Percentiles rank a stretch among this genome's conserved stretches.
Conservation (phyloP, 257 asterid genomes). For the Gentiana dahurica region DNA sequence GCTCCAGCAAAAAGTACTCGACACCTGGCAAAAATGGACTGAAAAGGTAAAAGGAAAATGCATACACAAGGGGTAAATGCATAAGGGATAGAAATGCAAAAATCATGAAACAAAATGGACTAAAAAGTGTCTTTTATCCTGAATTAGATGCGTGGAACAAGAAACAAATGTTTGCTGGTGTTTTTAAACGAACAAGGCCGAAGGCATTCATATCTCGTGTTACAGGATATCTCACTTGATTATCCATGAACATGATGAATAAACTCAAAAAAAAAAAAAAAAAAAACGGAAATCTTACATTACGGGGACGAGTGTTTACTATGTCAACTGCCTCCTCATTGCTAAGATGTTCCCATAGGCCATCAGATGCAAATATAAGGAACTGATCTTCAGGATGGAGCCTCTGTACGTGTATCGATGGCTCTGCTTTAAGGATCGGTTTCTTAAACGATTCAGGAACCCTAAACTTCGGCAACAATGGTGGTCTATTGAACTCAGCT, state of each 20-base stretch:
- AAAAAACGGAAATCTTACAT: constrained; percentile 28
- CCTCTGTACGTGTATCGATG: constrained; percentile 45
- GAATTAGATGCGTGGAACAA: no score
- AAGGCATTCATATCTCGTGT: no score
- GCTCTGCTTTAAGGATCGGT: constrained; percentile 74
- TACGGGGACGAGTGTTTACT: constrained; percentile 42
- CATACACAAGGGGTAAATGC: no score
- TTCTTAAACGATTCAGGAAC: constrained; percentile 42
- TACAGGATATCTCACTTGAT: no score
- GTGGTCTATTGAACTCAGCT: constrained; percentile 53
- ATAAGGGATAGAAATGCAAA: no score
- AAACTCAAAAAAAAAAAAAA: not conserved
- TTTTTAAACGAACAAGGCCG: no score
- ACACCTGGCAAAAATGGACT: no score
- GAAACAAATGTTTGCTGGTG: no score
- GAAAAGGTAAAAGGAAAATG: no score
- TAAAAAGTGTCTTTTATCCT: no score
- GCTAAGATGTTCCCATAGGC: constrained; percentile 85
- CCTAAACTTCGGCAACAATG: constrained; percentile 62
- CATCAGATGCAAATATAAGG: constrained; percentile 78
- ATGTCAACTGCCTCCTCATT: constrained; percentile 67
- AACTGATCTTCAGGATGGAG: constrained; percentile 55
- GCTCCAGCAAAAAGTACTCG: no score
- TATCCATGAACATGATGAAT: not conserved
- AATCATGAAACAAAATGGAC: no score